Conservation (phyloP, 202 grass and related monocot species). For the Zizania palustris region DNA sequence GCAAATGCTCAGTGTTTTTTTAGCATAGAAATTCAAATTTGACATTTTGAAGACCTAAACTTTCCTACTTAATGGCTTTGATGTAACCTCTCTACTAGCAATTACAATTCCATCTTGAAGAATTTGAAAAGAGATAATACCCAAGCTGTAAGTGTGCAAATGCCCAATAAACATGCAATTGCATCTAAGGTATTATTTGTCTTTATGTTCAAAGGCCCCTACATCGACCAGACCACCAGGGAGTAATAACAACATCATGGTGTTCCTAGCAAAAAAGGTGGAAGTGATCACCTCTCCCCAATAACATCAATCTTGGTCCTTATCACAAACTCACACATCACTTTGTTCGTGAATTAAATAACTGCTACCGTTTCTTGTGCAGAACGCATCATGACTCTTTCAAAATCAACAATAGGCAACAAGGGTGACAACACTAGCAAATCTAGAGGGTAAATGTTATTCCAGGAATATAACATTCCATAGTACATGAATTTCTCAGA, state of each 20-base stretch:
- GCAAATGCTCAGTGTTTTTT: background rate
- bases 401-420: constrained; percentile 28
- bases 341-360: constrained; percentile 40
- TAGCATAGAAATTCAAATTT: constrained; percentile 39
- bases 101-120: constrained; percentile 30
- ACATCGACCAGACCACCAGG: constrained; percentile 47
- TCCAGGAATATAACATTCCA: constrained; percentile 20
- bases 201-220: constrained; percentile 34
- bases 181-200: constrained; percentile 38
- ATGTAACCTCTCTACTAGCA: constrained; percentile 30
- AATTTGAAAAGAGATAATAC: constrained; percentile 31
- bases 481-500: constrained; percentile 27
- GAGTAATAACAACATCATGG: constrained; percentile 55
- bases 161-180: constrained; percentile 43
- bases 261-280: background rate
- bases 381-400: constrained; percentile 41
- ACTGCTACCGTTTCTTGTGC: constrained; percentile 43
- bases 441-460: constrained; percentile 24
- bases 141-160: constrained; percentile 18
- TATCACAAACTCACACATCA: constrained; percentile 33
- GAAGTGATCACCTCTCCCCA: constrained; percentile 42
- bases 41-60: background rate
- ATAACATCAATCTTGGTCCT: constrained; percentile 36
- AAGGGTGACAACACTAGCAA: constrained; percentile 28
- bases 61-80: constrained; percentile 9